Evolutionary conservation across 805 yeast species (phyloP).

Genomic region (Torulaspora microellipsoides): DNA sequence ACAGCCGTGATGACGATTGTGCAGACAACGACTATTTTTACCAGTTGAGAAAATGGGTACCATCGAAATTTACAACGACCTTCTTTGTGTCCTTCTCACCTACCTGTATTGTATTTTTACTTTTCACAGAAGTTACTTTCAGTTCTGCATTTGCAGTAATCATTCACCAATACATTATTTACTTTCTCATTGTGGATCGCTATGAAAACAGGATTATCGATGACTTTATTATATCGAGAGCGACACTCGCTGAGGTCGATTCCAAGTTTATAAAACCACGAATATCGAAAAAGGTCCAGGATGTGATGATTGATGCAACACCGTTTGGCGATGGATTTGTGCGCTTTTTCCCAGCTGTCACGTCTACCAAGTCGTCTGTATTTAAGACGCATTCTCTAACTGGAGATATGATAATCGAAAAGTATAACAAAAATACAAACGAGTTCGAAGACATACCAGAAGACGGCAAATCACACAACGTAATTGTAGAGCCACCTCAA

Average conservation of each 20-base stretch:
- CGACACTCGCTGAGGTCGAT: conserved; percentile 59
- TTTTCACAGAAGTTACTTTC: conserved; percentile 37
- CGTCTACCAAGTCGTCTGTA: conserved; percentile 33
- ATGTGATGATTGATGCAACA: conserved; percentile 60
- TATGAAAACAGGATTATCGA: conserved; percentile 51
- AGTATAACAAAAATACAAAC: conserved; percentile 31
- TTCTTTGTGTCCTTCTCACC: conserved; percentile 59
- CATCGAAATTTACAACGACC: conserved; percentile 51
- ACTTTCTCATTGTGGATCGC: conserved; percentile 38
- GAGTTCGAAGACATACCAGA: conserved; percentile 22
- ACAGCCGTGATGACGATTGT: neutral
- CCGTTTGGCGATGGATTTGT: conserved; percentile 26
- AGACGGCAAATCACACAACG: conserved; percentile 7
- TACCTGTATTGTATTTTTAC: conserved; percentile 42
- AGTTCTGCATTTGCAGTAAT: conserved; percentile 36
- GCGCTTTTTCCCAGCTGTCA: conserved; percentile 32
- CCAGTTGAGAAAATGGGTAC: conserved; percentile 63
- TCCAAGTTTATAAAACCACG: conserved; percentile 59
- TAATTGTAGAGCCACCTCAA: conserved; percentile 5
- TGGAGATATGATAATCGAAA: conserved; percentile 32
- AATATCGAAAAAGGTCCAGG: conserved; percentile 47
- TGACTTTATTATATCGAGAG: conserved; percentile 54
- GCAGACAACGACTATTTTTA: conserved; percentile 40
- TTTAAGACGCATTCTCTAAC: conserved; percentile 48
- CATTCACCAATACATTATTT: conserved; percentile 37